A percentile compares a stretch with the other conserved stretches of the same genome.
phyloP scores from a whole-genome alignment of 1,284 basidiomycete genomes.

The Naganishia albida region DNA sequence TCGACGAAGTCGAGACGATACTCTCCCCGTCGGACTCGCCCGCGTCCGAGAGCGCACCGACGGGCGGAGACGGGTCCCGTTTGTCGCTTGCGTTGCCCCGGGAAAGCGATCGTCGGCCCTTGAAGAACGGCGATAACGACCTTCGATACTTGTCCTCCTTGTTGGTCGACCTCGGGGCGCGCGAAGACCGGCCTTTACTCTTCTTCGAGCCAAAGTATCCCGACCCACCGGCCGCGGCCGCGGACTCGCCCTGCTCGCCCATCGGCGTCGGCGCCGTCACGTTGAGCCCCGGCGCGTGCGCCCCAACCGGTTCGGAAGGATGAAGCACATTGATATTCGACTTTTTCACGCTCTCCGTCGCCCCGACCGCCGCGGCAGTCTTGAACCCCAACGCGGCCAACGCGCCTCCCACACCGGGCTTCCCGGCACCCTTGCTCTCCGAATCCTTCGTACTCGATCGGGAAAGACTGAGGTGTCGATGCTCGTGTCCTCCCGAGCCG shows the following conservation, averaged over 20 bases:
- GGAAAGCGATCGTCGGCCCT: constrained; percentile 47
- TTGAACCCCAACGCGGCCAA: constrained; percentile 46
- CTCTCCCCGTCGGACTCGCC: constrained; percentile 62
- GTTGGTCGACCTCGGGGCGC: constrained; percentile 11
- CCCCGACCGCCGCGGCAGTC: constrained; percentile 40
- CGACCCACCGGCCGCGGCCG: not conserved
- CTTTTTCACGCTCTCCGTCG: constrained; percentile 24
- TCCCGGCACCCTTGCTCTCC: constrained; percentile 34
- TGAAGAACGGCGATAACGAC: constrained; percentile 52
- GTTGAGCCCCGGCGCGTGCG: constrained; percentile 15
- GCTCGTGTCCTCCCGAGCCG: constrained; percentile 28
- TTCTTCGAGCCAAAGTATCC: constrained; percentile 17
- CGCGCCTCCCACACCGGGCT: constrained; percentile 36
- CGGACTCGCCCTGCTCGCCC: constrained; percentile 11
- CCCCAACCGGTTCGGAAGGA: constrained; percentile 24
- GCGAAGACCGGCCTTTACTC: constrained; percentile 4
- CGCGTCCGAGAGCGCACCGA: constrained; percentile 69
- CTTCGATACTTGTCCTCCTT: constrained; percentile 36
- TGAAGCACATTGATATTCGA: constrained; percentile 10
- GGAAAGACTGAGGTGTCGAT: constrained; percentile 25
- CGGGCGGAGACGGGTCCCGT: constrained; percentile 69
- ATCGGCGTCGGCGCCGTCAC: constrained; percentile 29
- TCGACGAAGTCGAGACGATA: constrained; percentile 54
- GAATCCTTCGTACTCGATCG: constrained; percentile 24
- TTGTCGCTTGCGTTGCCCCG: constrained; percentile 53